Base-by-base conservation (phyloP, 2,329 filamentous ascomycete genomes). In the Lasiodiplodia sp. region DNA sequence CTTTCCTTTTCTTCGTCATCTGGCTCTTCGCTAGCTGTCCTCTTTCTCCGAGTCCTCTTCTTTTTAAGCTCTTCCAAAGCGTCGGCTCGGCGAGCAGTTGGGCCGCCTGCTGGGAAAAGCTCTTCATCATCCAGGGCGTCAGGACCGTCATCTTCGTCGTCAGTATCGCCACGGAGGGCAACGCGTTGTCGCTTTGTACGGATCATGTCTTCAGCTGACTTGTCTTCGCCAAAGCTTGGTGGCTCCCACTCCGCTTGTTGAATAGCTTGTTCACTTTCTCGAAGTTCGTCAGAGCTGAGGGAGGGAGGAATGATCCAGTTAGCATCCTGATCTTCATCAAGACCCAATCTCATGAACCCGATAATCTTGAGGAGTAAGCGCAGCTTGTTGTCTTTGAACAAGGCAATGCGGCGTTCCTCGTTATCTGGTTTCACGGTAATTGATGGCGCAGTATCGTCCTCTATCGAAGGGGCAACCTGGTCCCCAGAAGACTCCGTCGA, bases 331-430 rank as follows among this genome's bases (percentile, higher is more conserved):
- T 92, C 90, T 75, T 97, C 92, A 52, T 93, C 90, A 47, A 82
- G 78, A 38, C 87, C 88, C 8, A 88, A 76, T 63, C 90, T 86
- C 74, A 91, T 85, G 70, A 96, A 87, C 0, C 92, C 92, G 21
- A 91, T 84, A 0, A 96, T 85, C 1, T 85, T 90, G 87, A 98
- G 91, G 3, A 99, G 86, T 1, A 98, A 88, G 40, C 94, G 91
- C 2, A 98, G 86, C 74, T 95, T 91, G 11, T 92, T 90, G 78
- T 98, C 96, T 76, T 93, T 96, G 83, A 96, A 96, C 80, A 97
- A 89, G 31, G 93, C 91, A 25, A 86, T 86, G 63, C 89, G 89
- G 51, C 89, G 88, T 60, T 87, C 85, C 56, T 92, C 88, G 52
- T 87, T 88, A 68, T 91, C 88, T 0, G 91, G 85, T 63, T 85